Conservation (phyloP, 108 stramenopile genomes). For the Cyclotella choctawhatcheeana region DNA sequence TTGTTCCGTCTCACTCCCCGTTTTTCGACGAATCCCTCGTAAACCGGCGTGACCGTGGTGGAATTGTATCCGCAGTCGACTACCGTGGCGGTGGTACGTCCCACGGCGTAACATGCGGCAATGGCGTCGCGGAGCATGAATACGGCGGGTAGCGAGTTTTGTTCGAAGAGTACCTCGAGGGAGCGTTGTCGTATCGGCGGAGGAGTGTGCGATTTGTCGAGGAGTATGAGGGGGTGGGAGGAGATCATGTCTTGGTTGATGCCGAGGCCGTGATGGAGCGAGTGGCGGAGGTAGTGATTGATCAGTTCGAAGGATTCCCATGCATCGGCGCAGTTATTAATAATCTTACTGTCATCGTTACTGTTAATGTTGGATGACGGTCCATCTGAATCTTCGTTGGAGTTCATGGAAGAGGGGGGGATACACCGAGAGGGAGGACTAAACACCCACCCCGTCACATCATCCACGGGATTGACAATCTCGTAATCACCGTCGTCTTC, state of each 20-base stretch:
- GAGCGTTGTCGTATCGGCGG: constrained; percentile 79
- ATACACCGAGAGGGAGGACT: constrained; percentile 20
- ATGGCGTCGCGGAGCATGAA: constrained; percentile 89
- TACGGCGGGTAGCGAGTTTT: constrained; percentile 82
- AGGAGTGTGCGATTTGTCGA: constrained; percentile 84
- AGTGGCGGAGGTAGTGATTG: constrained; percentile 32
- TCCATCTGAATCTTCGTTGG: too few relatives aligned
- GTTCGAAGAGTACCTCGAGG: constrained; percentile 76
- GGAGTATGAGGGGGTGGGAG: constrained; percentile 65
- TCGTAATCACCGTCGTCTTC: constrained; percentile 70
- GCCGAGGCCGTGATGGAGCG: constrained; percentile 30
- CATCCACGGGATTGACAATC: constrained; percentile 76
- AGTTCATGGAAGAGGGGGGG: too few relatives aligned
- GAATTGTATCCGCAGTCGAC: constrained; percentile 80
- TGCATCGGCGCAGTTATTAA: too few relatives aligned
- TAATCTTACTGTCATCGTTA: too few relatives aligned
- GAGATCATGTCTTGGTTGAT: background rate
- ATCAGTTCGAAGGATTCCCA: constrained; percentile 55
- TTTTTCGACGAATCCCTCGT: constrained; percentile 86
- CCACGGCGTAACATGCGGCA: constrained; percentile 84
- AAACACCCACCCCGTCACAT: constrained; percentile 62
- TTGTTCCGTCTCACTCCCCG: constrained; percentile 66
- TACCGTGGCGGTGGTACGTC: constrained; percentile 82
- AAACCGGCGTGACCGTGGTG: constrained; percentile 84
- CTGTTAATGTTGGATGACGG: too few relatives aligned